A percentile compares a stretch with the other conserved stretches of the same genome.
These are phyloP conservation scores for Colletotrichum plurivorum DNA, from an alignment of 2,329 filamentous ascomycete genomes.

Conservation along the genomic window DNA sequence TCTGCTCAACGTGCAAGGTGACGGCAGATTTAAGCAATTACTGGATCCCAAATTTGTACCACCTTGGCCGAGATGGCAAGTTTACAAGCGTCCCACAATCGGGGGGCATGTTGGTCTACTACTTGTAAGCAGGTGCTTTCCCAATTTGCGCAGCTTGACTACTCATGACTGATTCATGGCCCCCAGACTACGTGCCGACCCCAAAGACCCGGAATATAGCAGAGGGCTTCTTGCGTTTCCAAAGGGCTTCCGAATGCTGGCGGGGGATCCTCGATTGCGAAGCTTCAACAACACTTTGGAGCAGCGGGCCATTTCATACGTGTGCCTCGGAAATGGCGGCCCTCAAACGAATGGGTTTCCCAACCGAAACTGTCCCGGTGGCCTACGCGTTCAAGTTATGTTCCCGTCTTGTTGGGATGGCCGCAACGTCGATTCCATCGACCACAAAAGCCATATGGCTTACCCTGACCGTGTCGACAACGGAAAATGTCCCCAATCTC, in stretches of 20 bases:
- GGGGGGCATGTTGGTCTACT: constrained; percentile 65
- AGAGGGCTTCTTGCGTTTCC: constrained; percentile 72
- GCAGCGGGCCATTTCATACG: constrained; percentile 67
- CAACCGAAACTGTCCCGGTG: constrained; percentile 65
- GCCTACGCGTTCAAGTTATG: constrained; percentile 67
- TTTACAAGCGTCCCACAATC: constrained; percentile 60
- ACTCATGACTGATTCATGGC: neutral
- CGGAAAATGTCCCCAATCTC: constrained; percentile 63
- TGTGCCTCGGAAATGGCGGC: constrained; percentile 64
- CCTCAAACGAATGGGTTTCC: constrained; percentile 68
- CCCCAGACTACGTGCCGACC: constrained; percentile 56
- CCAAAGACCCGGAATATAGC: constrained; percentile 52
- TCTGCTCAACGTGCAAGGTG: constrained; percentile 76
- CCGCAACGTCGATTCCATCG: constrained; percentile 64
- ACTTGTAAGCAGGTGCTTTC: constrained; percentile 56
- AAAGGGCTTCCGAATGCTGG: constrained; percentile 75
- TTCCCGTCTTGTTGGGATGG: constrained; percentile 77
- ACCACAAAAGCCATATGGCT: constrained; percentile 70
- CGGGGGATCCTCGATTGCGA: constrained; percentile 64
- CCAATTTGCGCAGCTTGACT: constrained; percentile 2
- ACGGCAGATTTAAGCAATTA: constrained; percentile 76
- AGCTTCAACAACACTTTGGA: constrained; percentile 61
- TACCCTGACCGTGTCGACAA: constrained; percentile 63
- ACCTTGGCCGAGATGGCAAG: constrained; percentile 67
- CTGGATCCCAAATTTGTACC: constrained; percentile 74